phyloP scores from a whole-genome alignment of 495 filamentous ascomycete genomes.

The Xylaria sp. region DNA sequence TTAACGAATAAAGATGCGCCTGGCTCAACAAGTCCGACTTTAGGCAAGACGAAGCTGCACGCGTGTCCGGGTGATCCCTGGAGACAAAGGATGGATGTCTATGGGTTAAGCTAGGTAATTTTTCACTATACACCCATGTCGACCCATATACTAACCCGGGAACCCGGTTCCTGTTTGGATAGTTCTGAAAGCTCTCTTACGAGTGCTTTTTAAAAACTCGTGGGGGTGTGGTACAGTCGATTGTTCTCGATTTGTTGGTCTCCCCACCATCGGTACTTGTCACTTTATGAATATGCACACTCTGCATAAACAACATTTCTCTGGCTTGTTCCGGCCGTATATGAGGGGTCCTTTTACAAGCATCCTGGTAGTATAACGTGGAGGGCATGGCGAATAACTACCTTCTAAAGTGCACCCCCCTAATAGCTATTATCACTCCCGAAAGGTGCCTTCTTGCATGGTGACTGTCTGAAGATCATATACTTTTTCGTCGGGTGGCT shows the following conservation, averaged over 20 bases:
- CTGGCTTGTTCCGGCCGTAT: background rate
- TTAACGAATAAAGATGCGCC: slow-evolving; percentile 21
- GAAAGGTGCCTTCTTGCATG: slow-evolving; percentile 7
- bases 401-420: background rate
- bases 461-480: slow-evolving; percentile 19
- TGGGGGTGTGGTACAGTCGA: slow-evolving; percentile 17
- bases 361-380: slow-evolving; percentile 13
- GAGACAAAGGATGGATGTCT: background rate
- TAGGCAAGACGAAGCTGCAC: slow-evolving; percentile 21
- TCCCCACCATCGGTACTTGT: slow-evolving; percentile 18
- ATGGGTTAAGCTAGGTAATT: slow-evolving; percentile 4
- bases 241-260: slow-evolving; percentile 21
- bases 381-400: slow-evolving; percentile 11
- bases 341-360: background rate
- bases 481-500: slow-evolving; percentile 28
- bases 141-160: slow-evolving; percentile 16
- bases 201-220: slow-evolving; percentile 18
- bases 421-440: background rate
- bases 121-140: slow-evolving; percentile 16
- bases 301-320: background rate
- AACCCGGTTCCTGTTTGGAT: slow-evolving; percentile 22
- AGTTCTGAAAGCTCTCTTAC: background rate
- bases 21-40: slow-evolving; percentile 1
- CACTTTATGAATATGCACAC: slow-evolving; percentile 3
- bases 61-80: slow-evolving; percentile 20